phyloP scores from a whole-genome alignment of 768 basidiomycete genomes.

The Trametes cubensis region DNA sequence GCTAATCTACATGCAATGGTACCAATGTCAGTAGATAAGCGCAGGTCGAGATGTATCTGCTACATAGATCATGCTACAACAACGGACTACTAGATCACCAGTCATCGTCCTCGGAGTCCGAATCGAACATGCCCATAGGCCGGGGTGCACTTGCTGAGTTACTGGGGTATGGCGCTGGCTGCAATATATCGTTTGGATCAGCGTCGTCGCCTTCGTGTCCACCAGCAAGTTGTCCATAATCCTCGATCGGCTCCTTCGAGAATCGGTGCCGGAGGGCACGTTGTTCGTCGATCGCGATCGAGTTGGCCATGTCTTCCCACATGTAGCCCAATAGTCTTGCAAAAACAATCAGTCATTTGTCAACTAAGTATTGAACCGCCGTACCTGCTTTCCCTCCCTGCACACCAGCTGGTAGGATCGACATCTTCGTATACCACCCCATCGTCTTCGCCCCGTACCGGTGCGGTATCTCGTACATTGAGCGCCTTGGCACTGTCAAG shows the following conservation, averaged over 20 bases:
- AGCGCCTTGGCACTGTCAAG: slow-evolving; percentile 19
- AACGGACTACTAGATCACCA: background rate
- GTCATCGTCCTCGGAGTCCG: slow-evolving; percentile 18
- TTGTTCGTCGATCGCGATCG: slow-evolving; percentile 32
- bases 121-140: slow-evolving; percentile 12
- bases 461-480: slow-evolving; percentile 13
- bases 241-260: background rate
- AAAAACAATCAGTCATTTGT: background rate
- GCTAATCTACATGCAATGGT: no score
- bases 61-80: background rate
- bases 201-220: slow-evolving; percentile 16
- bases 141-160: background rate
- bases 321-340: slow-evolving; percentile 27
- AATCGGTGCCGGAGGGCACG: slow-evolving; percentile 11
- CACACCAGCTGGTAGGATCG: slow-evolving; percentile 26
- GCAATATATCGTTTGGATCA: slow-evolving; percentile 25
- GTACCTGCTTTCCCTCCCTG: slow-evolving; percentile 34
- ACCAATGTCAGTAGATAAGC: no score
- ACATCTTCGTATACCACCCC: slow-evolving; percentile 8
- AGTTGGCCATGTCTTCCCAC: slow-evolving; percentile 29
- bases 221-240: background rate
- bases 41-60: background rate
- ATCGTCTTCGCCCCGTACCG: slow-evolving; percentile 9
- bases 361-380: background rate
- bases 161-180: background rate